phyloP scores from a whole-genome alignment of 164 flowering plant species.

The Piper longum region DNA sequence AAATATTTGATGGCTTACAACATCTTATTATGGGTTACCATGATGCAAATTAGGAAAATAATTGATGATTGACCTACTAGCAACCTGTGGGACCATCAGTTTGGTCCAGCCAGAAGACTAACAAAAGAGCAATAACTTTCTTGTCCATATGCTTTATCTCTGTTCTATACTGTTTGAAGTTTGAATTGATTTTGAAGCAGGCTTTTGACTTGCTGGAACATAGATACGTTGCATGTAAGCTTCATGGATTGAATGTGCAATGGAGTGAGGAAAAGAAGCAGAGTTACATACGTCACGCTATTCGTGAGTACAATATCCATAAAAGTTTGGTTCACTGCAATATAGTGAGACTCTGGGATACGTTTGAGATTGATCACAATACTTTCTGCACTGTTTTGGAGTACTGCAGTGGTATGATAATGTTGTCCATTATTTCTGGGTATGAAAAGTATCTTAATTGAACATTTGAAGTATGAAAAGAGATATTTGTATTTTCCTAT shows the following conservation, averaged over 20 bases:
- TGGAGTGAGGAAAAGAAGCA: constrained; percentile 99
- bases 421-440: not conserved
- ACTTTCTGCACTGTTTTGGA: constrained; percentile 94
- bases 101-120: too few relatives aligned
- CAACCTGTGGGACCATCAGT: too few relatives aligned
- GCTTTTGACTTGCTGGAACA: constrained; percentile 95
- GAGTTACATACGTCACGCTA: constrained; percentile 93
- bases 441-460: not conserved
- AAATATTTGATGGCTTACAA: too few relatives aligned
- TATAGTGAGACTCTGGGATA: constrained; percentile 98
- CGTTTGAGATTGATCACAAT: constrained; percentile 88
- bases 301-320: constrained; percentile 94
- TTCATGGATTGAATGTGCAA: constrained; percentile 89
- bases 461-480: not conserved
- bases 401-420: constrained; percentile 72
- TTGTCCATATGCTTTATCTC: constrained; percentile 35
- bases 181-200: constrained; percentile 67
- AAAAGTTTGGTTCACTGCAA: constrained; percentile 81
- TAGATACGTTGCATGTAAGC: constrained; percentile 97
- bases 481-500: not conserved
- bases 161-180: constrained; percentile 40
- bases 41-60: not conserved
- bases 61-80: too few relatives aligned
- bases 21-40: too few relatives aligned
- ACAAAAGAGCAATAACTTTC: not conserved